phyloP scores from a whole-genome alignment of 2,329 filamentous ascomycete genomes.

The Monosporascus sp. region DNA sequence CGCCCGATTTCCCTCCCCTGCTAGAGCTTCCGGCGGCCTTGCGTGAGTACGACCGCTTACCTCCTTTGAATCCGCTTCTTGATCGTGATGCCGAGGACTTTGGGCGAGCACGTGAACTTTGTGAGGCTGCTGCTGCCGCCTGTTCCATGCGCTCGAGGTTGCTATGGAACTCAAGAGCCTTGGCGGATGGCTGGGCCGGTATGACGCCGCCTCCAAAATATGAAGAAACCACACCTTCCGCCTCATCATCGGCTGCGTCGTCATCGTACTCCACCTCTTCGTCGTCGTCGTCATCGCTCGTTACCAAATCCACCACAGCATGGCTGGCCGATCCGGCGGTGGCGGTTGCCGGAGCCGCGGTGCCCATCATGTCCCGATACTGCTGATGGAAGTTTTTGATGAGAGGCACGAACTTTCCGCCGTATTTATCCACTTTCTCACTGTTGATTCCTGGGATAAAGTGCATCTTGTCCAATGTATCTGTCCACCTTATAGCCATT shows the following conservation, averaged over 20 bases:
- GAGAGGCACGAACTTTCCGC: slow-evolving; percentile 54
- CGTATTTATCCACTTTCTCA: slow-evolving; percentile 58
- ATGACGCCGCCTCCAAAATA: slow-evolving; percentile 35
- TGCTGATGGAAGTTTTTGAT: slow-evolving; percentile 42
- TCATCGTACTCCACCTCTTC: slow-evolving; percentile 10
- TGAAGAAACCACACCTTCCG: slow-evolving; percentile 35
- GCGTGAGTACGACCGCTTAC: slow-evolving; percentile 14
- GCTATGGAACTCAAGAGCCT: slow-evolving; percentile 23
- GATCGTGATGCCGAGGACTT: slow-evolving; percentile 13
- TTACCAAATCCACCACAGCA: slow-evolving; percentile 51
- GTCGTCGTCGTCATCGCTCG: slow-evolving; percentile 27
- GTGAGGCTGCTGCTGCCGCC: slow-evolving; percentile 9
- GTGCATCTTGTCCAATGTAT: slow-evolving; percentile 54
- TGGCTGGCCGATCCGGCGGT: slow-evolving; percentile 17
- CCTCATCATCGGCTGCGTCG: slow-evolving; percentile 17
- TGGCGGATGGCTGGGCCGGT: slow-evolving; percentile 5
- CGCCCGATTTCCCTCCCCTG: slow-evolving; percentile 6
- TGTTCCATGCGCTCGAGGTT: slow-evolving; percentile 20
- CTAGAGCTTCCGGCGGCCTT: slow-evolving; percentile 10
- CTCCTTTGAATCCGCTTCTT: slow-evolving; percentile 14
- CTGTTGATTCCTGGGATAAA: slow-evolving; percentile 57
- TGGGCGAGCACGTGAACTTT: slow-evolving; percentile 15
- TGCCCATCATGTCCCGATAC: slow-evolving; percentile 47
- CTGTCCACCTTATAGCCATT: slow-evolving; percentile 68
- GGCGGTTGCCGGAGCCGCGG: slow-evolving; percentile 5